Base-by-base conservation (phyloP, 2,329 filamentous ascomycete genomes). In the Orbilia quercus region DNA sequence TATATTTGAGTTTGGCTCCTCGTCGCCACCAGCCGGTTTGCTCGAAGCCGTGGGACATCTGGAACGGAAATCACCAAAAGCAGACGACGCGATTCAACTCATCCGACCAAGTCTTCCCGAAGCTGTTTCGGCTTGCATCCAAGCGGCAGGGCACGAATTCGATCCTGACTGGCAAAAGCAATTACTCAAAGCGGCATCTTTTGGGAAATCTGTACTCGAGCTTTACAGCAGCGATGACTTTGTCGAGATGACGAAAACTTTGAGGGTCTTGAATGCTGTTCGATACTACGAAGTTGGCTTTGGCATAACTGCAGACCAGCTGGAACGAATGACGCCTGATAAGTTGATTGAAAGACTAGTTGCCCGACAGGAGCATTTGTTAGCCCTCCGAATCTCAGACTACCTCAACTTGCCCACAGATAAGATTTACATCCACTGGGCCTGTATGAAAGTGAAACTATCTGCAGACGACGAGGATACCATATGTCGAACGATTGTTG, bases 221-320 rank as follows among this genome's bases (percentile, higher is more conserved):
- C 88, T 98, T 11, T 99, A 98, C 82, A 97, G 95, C 81, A 97
- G 93, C 79, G 95, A 99, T 79, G 94, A 99, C 76, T 99, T 98
- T 81, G 95, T 99, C 60, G 94, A 98, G 75, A 98, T 97, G 89
- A 96, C 92, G 77, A 94, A 99, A 80, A 95, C 90, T 0, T 82
- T 99, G 14, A 89, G 95, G 14, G 93, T 99, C 0, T 84, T 99
- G 51, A 98, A 97, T 78, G 94, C 94, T 5, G 90, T 94, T 11
- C 89, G 95, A 57, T 96, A 91, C 80, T 98, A 95, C 79, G 91
- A 96, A 78, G 86, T 98, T 59, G 95, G 95, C 1, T 83, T 99
- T 20, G 92, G 94, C 0, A 81, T 99, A 2, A 96, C 93, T 2
- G 96, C 95, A 79, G 93, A 97, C 75, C 94, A 99, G 22, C 77